Percentiles rank a stretch among this genome's conserved stretches.
Conservation (phyloP, 225 moss, liverwort and hornwort genomes). For the Polytrichum formosum region DNA sequence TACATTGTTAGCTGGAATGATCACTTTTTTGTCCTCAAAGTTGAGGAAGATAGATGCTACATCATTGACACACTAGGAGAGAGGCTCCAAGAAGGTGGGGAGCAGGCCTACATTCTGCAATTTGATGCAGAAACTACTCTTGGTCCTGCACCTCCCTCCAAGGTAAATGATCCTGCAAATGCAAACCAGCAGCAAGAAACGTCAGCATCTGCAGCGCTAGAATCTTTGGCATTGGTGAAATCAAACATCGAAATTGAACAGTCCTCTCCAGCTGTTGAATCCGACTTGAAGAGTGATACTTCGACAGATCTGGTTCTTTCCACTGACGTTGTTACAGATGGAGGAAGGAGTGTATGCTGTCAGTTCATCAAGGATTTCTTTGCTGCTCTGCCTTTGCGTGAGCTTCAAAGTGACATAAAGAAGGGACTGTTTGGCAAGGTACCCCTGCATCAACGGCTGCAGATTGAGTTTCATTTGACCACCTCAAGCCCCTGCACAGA, state of each 20-base stretch:
- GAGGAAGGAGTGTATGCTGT: slow-evolving; percentile 69
- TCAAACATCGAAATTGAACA: slow-evolving; percentile 25
- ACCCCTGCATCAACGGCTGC: slow-evolving; percentile 77
- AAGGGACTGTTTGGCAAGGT: slow-evolving; percentile 65
- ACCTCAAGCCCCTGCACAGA: slow-evolving; percentile 37
- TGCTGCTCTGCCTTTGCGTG: slow-evolving; percentile 81
- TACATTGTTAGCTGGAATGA: slow-evolving; percentile 99
- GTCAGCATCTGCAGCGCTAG: slow-evolving; percentile 19
- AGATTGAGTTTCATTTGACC: slow-evolving; percentile 94
- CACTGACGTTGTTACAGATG: slow-evolving; percentile 18
- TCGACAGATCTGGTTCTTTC: slow-evolving; percentile 38
- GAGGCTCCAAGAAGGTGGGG: slow-evolving; percentile 90
- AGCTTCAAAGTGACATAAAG: slow-evolving; percentile 85
- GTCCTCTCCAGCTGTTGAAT: slow-evolving; percentile 11
- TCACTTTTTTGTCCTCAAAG: slow-evolving; percentile 90
- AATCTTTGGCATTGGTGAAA: slow-evolving; percentile 43
- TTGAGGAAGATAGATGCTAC: slow-evolving; percentile 77
- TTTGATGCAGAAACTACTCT: slow-evolving; percentile 70
- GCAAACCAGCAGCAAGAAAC: slow-evolving; percentile 23
- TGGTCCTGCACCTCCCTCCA: slow-evolving; percentile 25
- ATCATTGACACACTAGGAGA: slow-evolving; percentile 96
- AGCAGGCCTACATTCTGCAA: slow-evolving; percentile 93
- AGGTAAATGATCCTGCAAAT: slow-evolving; percentile 36
- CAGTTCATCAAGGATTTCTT: slow-evolving; percentile 94
- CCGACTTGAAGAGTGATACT: slow-evolving; percentile 7